Base-by-base conservation (phyloP, 108 stramenopile species). In the Cyclotella atomus region DNA sequence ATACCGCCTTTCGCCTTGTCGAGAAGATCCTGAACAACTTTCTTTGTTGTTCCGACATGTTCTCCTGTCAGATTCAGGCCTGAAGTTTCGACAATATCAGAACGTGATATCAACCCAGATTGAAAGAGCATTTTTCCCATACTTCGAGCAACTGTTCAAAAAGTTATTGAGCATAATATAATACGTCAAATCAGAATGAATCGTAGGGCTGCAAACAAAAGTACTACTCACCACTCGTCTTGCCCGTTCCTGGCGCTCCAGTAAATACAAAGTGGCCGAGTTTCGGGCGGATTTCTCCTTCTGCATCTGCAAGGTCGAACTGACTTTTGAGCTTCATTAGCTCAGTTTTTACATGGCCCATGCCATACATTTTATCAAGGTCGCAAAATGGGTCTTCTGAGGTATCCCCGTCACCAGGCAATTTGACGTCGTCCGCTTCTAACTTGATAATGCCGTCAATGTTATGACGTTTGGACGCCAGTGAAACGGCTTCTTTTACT, bases 181-280 rank as follows among this genome's bases (percentile, higher is more conserved):
- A n/a, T n/a, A n/a, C n/a, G n/a, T n/a, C n/a, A n/a, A n/a, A n/a
- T n/a, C n/a, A n/a, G n/a, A n/a, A n/a, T n/a, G n/a, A n/a, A n/a
- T n/a, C n/a, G n/a, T n/a, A n/a, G n/a, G n/a, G n/a, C n/a, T n/a
- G n/a, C n/a, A n/a, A n/a, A n/a, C n/a, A n/a, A n/a, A n/a, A n/a
- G n/a, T n/a, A n/a, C n/a, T n/a, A 24, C 60, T 36, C 36, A 61
- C 60, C 60, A 24, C 38, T 61, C 41, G 88, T 86, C 72, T 95
- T 96, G 21, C 95, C 95, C 15, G 91, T 91, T 34, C 97, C 97
- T 0, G 97, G 93, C 60, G 87, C 89, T 25, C 97, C 97, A 27
- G 86, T 73, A 17, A 97, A 87, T 20, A 88, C 85, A 55, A 89
- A 73, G 62, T 81, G 80, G 15, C 80, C 82, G 49, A 83, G 35